Evolutionary conservation across 139 green algal genomes (phyloP), one percentile per base, ranked within the genome.

Genomic region (Zygnema circumcarinatum): DNA sequence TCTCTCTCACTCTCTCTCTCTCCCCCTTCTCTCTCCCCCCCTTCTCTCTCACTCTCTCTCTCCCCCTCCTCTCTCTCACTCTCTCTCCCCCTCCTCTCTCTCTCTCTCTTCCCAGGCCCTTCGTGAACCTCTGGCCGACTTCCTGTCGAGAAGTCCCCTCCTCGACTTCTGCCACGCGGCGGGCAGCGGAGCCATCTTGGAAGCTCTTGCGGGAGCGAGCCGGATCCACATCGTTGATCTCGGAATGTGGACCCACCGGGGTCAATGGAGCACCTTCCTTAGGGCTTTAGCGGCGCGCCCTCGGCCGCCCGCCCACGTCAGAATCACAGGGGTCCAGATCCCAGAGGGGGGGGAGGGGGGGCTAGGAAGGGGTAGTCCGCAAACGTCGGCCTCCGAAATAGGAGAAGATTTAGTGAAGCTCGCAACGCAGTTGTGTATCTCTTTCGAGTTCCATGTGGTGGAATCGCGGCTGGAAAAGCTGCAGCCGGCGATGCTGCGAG

Each of bases 231-330:
- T 81, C 74, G 35, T 81, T n/a, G 74, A 67, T 47, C 47, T 81
- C 47, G 74, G 74, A 52, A 67, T 81, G n/a, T 76, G 68, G 68
- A 74, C 47, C 21, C 81, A 87, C 36, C 40, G 25, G 1, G 39
- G 78, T 0, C 81, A 87, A 56, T 87, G 81, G 81, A 42, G 31
- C 0, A 35, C 81, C 16, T 42, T 87, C 1, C 36, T 87, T 22
- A 42, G 75, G 33, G 81, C 67, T 0, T 74, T 87, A 41, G 81
- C 33, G 1, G 32, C 81, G 0, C 20, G 67, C 20, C 67, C 67
- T 3, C 38, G 81, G 2, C 68, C 68, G 0, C 67, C 67, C 1
- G 47, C 81, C 1, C 67, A 62, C 56, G 32, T 87, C 40, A 32
- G 56, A 21, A 56, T 87, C 1, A 87, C 81, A 3, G 81, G 54